Evolutionary conservation across 148 eudicot species (phyloP).

Genomic region (Nepenthes gracilis): DNA sequence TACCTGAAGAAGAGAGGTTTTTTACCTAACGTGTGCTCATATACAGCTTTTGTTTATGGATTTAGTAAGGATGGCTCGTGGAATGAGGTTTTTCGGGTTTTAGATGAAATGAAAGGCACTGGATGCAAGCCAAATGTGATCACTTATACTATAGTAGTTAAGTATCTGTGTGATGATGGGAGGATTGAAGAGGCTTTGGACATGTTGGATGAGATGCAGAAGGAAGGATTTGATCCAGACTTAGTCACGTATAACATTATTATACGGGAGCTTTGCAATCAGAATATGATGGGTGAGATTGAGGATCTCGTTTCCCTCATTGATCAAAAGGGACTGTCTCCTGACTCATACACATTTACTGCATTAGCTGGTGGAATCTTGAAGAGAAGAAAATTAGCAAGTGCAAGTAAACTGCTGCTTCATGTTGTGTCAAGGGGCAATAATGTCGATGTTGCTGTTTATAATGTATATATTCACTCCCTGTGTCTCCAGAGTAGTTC

Average conservation of each 20-base stretch:
- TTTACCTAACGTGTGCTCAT: conserved; percentile 31
- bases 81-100: conserved; percentile 28
- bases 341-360: conserved; percentile 37
- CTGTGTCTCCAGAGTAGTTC: conserved; percentile 26
- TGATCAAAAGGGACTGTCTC: conserved; percentile 28
- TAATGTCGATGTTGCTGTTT: conserved; percentile 33
- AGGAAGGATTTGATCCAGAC: conserved; percentile 39
- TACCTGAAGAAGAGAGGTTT: conserved; percentile 48
- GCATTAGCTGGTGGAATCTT: conserved; percentile 58
- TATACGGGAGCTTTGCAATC: conserved; percentile 35
- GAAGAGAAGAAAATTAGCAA: conserved; percentile 30
- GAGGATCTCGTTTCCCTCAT: conserved; percentile 17
- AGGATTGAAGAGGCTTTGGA: conserved; percentile 32
- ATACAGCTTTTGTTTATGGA: conserved; percentile 56
- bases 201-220: conserved; percentile 40
- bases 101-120: conserved; percentile 30
- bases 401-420: conserved; percentile 21
- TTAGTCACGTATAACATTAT: conserved; percentile 41
- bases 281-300: conserved; percentile 19
- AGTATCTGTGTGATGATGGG: conserved; percentile 46
- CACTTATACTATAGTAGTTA: conserved; percentile 37
- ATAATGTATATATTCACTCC: conserved; percentile 36
- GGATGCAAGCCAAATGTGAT: conserved; percentile 35
- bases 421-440: conserved; percentile 18
- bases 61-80: conserved; percentile 30